A percentile compares a stretch with the other conserved stretches of the same genome.
These are phyloP conservation scores for Stagonosporopsis rhizophila DNA, from an alignment of 2,329 filamentous ascomycete genomes.

Conservation along the genomic window DNA sequence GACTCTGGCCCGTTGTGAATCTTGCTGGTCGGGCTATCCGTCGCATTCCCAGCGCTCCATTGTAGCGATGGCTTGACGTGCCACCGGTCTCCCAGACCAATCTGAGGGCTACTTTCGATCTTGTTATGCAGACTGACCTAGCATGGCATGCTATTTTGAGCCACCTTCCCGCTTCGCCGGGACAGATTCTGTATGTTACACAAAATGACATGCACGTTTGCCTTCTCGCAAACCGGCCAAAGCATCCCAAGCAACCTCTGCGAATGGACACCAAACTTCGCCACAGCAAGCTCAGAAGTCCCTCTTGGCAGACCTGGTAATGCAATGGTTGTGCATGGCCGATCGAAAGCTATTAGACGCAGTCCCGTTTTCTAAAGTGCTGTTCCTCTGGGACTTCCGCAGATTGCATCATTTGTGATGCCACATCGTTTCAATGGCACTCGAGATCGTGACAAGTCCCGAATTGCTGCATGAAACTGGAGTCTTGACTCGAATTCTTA, in stretches of 20 bases:
- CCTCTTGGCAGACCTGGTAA: background rate
- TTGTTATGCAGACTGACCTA: background rate
- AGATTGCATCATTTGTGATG: background rate
- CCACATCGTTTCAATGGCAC: background rate
- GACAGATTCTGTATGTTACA: background rate
- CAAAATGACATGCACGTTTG: background rate
- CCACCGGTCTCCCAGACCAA: background rate
- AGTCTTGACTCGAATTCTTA: background rate
- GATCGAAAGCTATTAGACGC: background rate
- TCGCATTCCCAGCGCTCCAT: background rate
- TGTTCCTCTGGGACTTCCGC: background rate
- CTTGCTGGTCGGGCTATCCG: background rate
- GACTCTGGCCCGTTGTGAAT: background rate
- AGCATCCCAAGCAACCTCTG: background rate
- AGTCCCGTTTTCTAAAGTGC: background rate
- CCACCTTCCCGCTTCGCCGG: background rate
- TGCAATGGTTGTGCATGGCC: background rate
- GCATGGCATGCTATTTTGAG: background rate
- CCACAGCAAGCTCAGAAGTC: background rate
- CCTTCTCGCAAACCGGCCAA: background rate
- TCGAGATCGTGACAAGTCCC: background rate
- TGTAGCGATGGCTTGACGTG: background rate
- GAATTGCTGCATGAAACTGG: background rate
- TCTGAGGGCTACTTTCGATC: background rate
- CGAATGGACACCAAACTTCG: background rate